phyloP scores from a whole-genome alignment of 176 grass and related monocot species.

The Puya raimondii region DNA sequence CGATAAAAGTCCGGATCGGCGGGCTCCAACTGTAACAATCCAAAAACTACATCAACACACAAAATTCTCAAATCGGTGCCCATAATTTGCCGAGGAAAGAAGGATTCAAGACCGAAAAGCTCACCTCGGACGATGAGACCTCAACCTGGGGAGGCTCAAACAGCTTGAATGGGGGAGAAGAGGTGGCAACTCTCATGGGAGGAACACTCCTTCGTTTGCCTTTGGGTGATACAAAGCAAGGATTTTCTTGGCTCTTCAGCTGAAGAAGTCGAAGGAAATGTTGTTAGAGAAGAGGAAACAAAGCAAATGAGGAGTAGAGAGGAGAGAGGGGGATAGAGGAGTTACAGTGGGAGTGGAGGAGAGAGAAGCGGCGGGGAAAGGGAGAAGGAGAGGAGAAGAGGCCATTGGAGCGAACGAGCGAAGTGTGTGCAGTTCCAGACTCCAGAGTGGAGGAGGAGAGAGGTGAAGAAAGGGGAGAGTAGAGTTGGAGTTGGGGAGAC shows the following conservation, averaged over 20 bases:
- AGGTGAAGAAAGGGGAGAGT: neutral
- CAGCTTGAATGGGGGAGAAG: neutral
- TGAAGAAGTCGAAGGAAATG: constrained; percentile 1
- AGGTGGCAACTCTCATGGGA: constrained; percentile 11
- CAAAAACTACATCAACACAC: neutral
- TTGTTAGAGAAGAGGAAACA: neutral
- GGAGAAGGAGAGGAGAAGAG: constrained; percentile 15
- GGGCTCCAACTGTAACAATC: constrained; percentile 48
- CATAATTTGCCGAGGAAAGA: neutral
- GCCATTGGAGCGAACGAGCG: constrained; percentile 11
- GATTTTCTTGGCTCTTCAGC: constrained; percentile 14
- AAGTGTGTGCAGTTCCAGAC: neutral
- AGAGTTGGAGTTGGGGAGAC: neutral
- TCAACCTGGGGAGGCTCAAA: constrained; percentile 1
- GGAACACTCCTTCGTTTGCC: constrained; percentile 3
- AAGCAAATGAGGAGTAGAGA: neutral
- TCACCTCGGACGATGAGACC: constrained; percentile 8
- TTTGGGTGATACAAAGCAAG: neutral
- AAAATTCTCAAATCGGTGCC: neutral
- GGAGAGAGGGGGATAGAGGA: neutral
- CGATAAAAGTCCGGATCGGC: constrained; percentile 88
- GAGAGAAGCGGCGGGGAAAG: constrained; percentile 2
- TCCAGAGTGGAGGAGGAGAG: neutral
- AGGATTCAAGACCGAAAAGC: neutral
- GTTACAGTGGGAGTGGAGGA: neutral